Percentiles rank a stretch among this genome's conserved stretches.
phyloP scores from a whole-genome alignment of 2,329 filamentous ascomycete species.

The Rhynchosporium agropyri region DNA sequence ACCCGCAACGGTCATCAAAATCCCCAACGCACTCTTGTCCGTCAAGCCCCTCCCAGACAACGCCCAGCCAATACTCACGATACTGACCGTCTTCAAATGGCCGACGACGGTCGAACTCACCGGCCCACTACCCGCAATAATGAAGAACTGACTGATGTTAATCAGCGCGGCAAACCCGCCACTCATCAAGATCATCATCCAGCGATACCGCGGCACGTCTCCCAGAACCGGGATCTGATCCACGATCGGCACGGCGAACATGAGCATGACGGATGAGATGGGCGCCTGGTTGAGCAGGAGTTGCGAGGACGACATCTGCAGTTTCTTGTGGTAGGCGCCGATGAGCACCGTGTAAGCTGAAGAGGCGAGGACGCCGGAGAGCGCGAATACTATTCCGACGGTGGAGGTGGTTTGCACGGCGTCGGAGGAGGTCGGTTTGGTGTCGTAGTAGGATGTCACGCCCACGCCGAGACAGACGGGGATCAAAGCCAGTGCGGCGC shows the following conservation, averaged over 20 bases:
- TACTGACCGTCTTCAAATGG: slow-evolving; percentile 45
- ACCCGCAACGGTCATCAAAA: slow-evolving; percentile 35
- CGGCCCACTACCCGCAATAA: slow-evolving; percentile 42
- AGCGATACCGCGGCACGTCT: slow-evolving; percentile 41
- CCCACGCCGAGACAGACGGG: slow-evolving; percentile 50
- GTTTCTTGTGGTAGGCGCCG: slow-evolving; percentile 47
- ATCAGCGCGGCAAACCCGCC: slow-evolving; percentile 47
- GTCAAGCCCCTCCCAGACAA: slow-evolving; percentile 30
- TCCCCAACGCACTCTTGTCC: slow-evolving; percentile 33
- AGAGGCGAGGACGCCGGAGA: slow-evolving; percentile 59
- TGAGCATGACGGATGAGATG: slow-evolving; percentile 47
- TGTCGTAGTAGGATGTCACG: slow-evolving; percentile 51
- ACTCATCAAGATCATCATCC: slow-evolving; percentile 46
- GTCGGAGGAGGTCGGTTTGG: slow-evolving; percentile 42
- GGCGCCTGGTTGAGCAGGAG: slow-evolving; percentile 50
- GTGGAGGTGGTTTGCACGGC: slow-evolving; percentile 55
- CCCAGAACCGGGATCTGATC: slow-evolving; percentile 44
- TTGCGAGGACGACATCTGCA: slow-evolving; percentile 48
- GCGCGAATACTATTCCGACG: slow-evolving; percentile 63
- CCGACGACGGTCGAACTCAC: slow-evolving; percentile 49
- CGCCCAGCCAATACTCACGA: slow-evolving; percentile 37
- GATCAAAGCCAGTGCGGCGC: slow-evolving; percentile 32
- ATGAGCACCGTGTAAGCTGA: slow-evolving; percentile 42
- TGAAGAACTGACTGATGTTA: slow-evolving; percentile 42
- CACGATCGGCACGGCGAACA: slow-evolving; percentile 48